phyloP scores from a whole-genome alignment of 257 asterid species.

The Gardenia jasminoides region DNA sequence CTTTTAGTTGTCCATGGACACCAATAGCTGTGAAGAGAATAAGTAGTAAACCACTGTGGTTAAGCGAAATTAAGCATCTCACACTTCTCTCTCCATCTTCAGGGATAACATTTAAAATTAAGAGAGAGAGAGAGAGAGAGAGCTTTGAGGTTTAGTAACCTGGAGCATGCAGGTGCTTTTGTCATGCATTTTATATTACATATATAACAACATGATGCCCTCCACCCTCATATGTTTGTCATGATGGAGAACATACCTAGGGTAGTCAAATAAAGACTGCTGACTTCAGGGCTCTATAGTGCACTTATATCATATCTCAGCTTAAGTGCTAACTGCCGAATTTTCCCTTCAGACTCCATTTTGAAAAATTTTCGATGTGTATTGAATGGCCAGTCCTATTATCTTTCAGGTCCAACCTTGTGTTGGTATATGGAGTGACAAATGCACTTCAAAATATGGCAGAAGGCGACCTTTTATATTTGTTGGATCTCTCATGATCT shows the following conservation, averaged over 20 bases:
- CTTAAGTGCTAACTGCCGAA: background rate
- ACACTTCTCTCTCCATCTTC: background rate
- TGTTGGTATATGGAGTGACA: conserved; percentile 99
- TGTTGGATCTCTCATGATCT: conserved; percentile 83
- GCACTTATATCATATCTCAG: conserved; percentile 5
- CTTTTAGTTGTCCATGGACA: background rate
- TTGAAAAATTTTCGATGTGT: background rate
- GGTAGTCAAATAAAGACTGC: background rate
- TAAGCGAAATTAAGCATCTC: background rate
- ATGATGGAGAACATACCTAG: background rate
- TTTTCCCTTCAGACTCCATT: background rate
- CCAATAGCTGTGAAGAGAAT: background rate
- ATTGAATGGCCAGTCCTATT: conserved; percentile 14
- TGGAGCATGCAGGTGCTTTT: background rate
- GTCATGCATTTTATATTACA: background rate
- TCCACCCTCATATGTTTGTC: background rate
- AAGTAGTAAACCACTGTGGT: background rate
- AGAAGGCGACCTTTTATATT: conserved; percentile 86
- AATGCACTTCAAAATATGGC: conserved; percentile 87
- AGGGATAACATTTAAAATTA: background rate
- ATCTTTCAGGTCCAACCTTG: conserved; percentile 95
- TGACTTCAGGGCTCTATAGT: background rate
- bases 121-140: background rate
- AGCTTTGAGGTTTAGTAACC: background rate
- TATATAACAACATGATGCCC: background rate